These are phyloP conservation scores for Piper betle DNA, from an alignment of 164 flowering plant genomes.

Conservation along the genomic window DNA sequence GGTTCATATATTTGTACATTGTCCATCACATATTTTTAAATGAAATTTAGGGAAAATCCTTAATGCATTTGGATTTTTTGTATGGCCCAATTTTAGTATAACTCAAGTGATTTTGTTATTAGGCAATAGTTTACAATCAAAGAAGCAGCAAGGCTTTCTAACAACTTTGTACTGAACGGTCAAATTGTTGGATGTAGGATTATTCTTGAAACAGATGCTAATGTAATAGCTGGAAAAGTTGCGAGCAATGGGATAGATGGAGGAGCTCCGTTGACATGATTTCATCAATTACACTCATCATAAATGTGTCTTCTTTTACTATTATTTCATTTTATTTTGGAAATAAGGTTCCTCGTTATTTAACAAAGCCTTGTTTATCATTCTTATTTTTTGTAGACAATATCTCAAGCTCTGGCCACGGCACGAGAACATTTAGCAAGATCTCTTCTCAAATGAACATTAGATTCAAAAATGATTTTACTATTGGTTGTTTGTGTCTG, in stretches of 20 bases:
- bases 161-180: not conserved
- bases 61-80: no score
- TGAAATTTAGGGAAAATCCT: no score
- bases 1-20: no score
- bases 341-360: not conserved
- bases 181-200: slow-evolving; percentile 16
- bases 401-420: slow-evolving; percentile 53
- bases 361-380: not conserved
- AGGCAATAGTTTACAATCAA: no score
- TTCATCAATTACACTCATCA: not conserved
- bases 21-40: no score
- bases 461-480: not conserved
- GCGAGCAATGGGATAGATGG: slow-evolving; percentile 38
- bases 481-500: not conserved
- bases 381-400: slow-evolving; percentile 28
- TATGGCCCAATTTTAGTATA: no score
- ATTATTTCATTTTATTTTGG: not conserved
- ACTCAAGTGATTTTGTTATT: not conserved
- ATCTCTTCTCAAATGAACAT: slow-evolving; percentile 40
- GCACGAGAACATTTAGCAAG: slow-evolving; percentile 58
- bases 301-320: not conserved
- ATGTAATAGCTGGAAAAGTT: slow-evolving; percentile 43
- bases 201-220: slow-evolving; percentile 30
- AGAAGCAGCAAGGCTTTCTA: no score
- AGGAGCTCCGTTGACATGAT: slow-evolving; percentile 25